Evolutionary conservation across 768 basidiomycete species (phyloP), one percentile per base, ranked within the genome.

Genomic region (Tulasnella sp.): DNA sequence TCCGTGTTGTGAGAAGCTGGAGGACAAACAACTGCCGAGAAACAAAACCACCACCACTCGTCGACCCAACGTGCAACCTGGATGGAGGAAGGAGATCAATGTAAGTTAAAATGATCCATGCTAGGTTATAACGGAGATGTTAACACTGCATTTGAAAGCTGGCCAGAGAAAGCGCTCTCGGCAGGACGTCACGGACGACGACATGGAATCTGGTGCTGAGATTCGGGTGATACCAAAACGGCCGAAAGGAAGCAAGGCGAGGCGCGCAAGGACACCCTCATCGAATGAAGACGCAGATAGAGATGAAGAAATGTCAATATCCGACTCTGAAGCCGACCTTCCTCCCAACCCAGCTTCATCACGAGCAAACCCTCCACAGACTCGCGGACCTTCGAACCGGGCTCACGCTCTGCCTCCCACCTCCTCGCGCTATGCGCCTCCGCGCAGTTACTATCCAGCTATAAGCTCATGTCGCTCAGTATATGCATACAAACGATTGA

Each of bases 381-480:
- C 46, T 14, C 62, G 27, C 12, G 27, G 14, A n/a, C 62, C 62
- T 5, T 27, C 27, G 10, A 14, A 27, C 31, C n/a, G 62, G 62
- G 27, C 62, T 34, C 16, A 21, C n/a, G 62, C 62, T 31, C 14
- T 68, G 4, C 48, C 24, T 34, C 62, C 62, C 10, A 68, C 31
- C 62, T 34, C 31, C 62, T 79, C 78, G n/a, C 72, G 38, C 40
- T 93, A 91, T 84, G 94, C 92, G 0, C 97, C 96, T 3, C 90
- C 89, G 56, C 89, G 96, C 76, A 91, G 89, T 4, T 85, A 86
- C 1, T 94, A 98, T 84, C 96, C 96, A 40, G 87, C 91, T 1
- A 90, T 99, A 34, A 86, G 89, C 56, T 91, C 97, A 0, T 97
- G 97, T 36, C 93, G 97, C 34, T 97, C 96, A 6, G 97, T 98